phyloP scores from a whole-genome alignment of 257 asterid species.

The Verbascum thapsus region DNA sequence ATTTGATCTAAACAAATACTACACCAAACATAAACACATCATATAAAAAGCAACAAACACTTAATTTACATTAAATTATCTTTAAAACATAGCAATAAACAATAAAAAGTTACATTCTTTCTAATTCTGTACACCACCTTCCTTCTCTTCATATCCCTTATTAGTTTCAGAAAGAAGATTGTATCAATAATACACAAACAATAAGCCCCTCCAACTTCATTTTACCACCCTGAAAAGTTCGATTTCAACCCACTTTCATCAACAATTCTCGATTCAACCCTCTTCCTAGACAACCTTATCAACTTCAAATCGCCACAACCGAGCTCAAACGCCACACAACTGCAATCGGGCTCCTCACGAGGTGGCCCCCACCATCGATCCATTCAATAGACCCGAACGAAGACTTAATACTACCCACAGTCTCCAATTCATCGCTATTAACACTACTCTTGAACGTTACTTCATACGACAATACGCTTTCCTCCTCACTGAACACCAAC shows the following conservation, averaged over 20 bases:
- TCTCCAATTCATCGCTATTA: constrained; percentile 28
- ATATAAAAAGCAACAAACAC: no score
- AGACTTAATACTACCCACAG: constrained; percentile 36
- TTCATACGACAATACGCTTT: constrained; percentile 59
- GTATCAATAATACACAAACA: constrained; percentile 17
- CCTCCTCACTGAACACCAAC: constrained; percentile 52
- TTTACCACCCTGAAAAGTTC: background rate
- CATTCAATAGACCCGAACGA: constrained; percentile 83
- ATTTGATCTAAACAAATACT: no score
- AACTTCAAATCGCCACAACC: constrained; percentile 58
- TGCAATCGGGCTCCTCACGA: constrained; percentile 76
- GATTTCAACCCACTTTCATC: background rate
- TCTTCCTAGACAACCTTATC: no score
- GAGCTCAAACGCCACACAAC: constrained; percentile 52
- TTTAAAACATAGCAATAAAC: constrained; percentile 10
- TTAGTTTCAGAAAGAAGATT: constrained; percentile 34
- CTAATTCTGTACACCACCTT: background rate
- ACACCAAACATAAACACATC: no score
- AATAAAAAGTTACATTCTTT: constrained; percentile 21
- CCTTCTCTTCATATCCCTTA: constrained; percentile 25
- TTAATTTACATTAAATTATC: no score
- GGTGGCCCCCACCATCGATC: constrained; percentile 72
- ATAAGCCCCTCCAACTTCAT: background rate
- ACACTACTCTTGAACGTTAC: constrained; percentile 52
- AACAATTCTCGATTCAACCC: background rate